Evolutionary conservation across 345 rosid species (phyloP).

Genomic region (Pistacia integerrima): DNA sequence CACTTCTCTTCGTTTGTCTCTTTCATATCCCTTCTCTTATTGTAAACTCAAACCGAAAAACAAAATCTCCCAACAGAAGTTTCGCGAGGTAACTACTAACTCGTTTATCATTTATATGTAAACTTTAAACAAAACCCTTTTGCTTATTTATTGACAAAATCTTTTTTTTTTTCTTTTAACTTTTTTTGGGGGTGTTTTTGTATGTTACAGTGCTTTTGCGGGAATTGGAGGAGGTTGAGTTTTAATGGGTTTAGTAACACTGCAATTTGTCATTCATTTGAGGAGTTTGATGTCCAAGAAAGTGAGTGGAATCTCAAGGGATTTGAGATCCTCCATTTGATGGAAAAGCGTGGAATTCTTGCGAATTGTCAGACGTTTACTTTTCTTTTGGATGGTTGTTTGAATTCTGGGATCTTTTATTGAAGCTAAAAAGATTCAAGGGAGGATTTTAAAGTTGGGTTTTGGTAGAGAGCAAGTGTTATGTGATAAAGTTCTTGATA

Average conservation of each 20-base stretch:
- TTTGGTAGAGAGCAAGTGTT: constrained; percentile 41
- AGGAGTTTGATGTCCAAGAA: constrained; percentile 32
- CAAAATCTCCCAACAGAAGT: constrained; percentile 18
- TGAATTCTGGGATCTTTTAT: constrained; percentile 42
- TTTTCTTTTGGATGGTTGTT: constrained; percentile 56
- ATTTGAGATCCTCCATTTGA: constrained; percentile 27
- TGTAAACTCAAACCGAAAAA: constrained; percentile 18
- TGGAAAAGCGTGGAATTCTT: constrained; percentile 46
- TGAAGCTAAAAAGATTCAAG: constrained; percentile 60
- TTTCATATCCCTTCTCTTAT: constrained; percentile 31
- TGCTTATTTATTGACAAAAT: neutral
- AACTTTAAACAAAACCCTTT: neutral
- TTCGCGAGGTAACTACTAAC: constrained; percentile 28
- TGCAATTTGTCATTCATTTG: constrained; percentile 29
- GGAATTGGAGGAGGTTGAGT: constrained; percentile 31
- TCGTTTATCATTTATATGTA: neutral
- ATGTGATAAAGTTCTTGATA: constrained; percentile 50
- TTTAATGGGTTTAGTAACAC: constrained; percentile 29
- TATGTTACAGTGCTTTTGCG: constrained; percentile 33
- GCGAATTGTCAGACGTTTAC: constrained; percentile 55
- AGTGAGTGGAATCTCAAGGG: constrained; percentile 29
- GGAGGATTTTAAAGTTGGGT: constrained; percentile 60
- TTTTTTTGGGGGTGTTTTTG: neutral
- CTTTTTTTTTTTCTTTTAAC: neutral
- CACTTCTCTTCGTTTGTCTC: constrained; percentile 31